A percentile compares a stretch with the other conserved stretches of the same genome.
phyloP scores from a whole-genome alignment of 148 eudicot genomes.

The Cornus controversa region DNA sequence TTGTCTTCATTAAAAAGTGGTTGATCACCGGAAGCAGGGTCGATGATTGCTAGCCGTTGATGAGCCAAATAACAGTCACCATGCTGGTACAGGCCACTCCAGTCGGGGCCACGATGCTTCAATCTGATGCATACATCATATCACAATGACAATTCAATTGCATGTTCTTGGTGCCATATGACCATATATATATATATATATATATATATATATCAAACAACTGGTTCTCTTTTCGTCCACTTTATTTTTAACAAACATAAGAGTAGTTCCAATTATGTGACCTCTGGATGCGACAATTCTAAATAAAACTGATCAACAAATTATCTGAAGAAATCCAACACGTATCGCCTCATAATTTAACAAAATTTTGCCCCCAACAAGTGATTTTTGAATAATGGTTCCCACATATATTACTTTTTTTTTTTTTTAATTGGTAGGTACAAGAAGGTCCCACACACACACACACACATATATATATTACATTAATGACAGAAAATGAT shows the following conservation, averaged over 20 bases:
- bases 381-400: neutral
- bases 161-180: neutral
- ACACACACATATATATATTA: too few relatives aligned
- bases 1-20: slow-evolving; percentile 72
- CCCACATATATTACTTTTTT: neutral
- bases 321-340: neutral
- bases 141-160: neutral
- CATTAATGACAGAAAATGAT: too few relatives aligned
- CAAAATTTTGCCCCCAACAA: neutral
- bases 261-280: neutral
- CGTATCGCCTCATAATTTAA: neutral
- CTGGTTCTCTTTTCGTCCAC: neutral
- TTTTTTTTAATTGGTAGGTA: neutral
- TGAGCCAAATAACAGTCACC: slow-evolving; percentile 70
- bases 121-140: slow-evolving; percentile 32
- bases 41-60: slow-evolving; percentile 82
- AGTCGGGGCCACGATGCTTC: slow-evolving; percentile 93
- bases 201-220: neutral
- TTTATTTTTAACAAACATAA: neutral
- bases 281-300: neutral
- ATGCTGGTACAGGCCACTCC: slow-evolving; percentile 84
- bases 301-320: neutral
- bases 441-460: too few relatives aligned
- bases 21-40: slow-evolving; percentile 95
- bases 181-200: too few relatives aligned